Evolutionary conservation across 495 filamentous ascomycete genomes (phyloP).

Genomic region (Platismatia glauca): DNA sequence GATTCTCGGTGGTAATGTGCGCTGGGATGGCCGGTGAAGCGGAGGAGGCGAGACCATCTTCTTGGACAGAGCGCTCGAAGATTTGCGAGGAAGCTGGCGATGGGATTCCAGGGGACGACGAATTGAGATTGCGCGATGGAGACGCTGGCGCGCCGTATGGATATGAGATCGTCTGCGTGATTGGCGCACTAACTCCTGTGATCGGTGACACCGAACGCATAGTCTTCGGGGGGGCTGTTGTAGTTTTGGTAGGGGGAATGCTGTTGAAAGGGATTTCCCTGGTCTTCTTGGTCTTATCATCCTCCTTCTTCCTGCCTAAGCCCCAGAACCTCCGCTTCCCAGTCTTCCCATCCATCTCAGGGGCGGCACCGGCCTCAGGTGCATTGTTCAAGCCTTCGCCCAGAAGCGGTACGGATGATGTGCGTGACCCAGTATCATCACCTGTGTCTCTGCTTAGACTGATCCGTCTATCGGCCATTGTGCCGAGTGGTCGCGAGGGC

Average conservation of each 20-base stretch:
- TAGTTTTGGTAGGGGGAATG: conserved; percentile 22
- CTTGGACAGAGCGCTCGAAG: conserved; percentile 90
- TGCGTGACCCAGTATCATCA: conserved; percentile 19
- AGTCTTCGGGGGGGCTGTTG: conserved; percentile 12
- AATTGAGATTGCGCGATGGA: conserved; percentile 42
- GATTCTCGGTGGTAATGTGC: conserved; percentile 85
- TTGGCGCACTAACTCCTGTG: conserved; percentile 15
- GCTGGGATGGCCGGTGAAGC: conserved; percentile 69
- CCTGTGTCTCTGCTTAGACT: conserved; percentile 14
- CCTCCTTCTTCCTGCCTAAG: conserved; percentile 58
- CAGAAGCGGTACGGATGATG: conserved; percentile 21
- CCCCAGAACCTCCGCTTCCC: conserved; percentile 45
- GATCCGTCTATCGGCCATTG: conserved; percentile 14
- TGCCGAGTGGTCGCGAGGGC: conserved; percentile 7
- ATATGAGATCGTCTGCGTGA: conserved; percentile 38
- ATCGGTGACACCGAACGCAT: conserved; percentile 23
- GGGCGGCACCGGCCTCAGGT: conserved; percentile 22
- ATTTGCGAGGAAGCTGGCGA: conserved; percentile 73
- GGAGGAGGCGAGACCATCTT: conserved; percentile 53
- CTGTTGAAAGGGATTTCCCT: conserved; percentile 28
- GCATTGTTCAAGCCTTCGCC: conserved; percentile 29
- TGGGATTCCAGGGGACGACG: conserved; percentile 50
- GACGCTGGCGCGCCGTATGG: conserved; percentile 36
- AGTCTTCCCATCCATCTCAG: conserved; percentile 22
- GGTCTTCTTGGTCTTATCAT: conserved; percentile 36